phyloP scores from a whole-genome alignment of 2,329 filamentous ascomycete genomes.

The Tolypocladium ovalisporum region DNA sequence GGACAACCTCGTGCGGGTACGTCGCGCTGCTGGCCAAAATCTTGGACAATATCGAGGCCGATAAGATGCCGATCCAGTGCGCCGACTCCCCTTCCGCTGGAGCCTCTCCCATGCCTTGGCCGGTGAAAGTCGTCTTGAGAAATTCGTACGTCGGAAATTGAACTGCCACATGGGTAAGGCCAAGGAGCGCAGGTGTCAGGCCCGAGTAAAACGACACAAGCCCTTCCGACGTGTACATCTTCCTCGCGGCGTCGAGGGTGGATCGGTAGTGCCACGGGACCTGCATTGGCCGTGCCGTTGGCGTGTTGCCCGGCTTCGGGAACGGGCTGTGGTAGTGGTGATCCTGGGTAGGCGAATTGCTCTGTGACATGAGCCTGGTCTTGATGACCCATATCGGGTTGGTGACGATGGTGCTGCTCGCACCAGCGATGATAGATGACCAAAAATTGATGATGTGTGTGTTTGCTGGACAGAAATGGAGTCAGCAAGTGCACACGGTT shows the following conservation, averaged over 20 bases:
- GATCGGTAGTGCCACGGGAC: conserved; percentile 86
- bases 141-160: conserved; percentile 96
- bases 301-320: conserved; percentile 40
- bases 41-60: conserved; percentile 88
- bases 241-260: conserved; percentile 82
- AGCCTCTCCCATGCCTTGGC: conserved; percentile 71
- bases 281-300: conserved; percentile 44
- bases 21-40: conserved; percentile 88
- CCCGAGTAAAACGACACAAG: conserved; percentile 90
- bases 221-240: conserved; percentile 92
- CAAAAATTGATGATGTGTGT: conserved; percentile 71
- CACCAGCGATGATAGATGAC: conserved; percentile 84
- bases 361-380: conserved; percentile 94
- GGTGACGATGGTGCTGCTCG: conserved; percentile 84
- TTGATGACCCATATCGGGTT: conserved; percentile 99
- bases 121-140: conserved; percentile 83
- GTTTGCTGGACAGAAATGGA: conserved; percentile 44
- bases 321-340: conserved; percentile 33
- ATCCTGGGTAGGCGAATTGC: conserved; percentile 37
- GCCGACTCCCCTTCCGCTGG: conserved; percentile 29
- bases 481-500: not conserved
- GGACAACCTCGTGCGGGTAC: conserved; percentile 93
- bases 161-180: conserved; percentile 88
- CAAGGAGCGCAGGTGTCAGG: conserved; percentile 80
- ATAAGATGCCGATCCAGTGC: conserved; percentile 75